These are phyloP conservation scores for Paramecium octaurelia DNA, from an alignment of 73 alveolate genomes.

Conservation along the genomic window DNA sequence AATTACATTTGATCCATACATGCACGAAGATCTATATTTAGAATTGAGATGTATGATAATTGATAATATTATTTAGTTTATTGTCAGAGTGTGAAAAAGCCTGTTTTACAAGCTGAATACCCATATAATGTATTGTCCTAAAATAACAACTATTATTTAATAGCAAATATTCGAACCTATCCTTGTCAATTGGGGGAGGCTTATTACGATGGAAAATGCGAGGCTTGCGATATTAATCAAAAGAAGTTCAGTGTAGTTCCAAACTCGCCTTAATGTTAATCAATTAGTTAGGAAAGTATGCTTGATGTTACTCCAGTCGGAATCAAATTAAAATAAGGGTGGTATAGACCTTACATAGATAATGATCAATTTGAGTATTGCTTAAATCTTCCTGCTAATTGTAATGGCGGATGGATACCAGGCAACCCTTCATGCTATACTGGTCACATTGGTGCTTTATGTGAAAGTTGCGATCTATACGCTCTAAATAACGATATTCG, in stretches of 20 bases:
- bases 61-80: neutral
- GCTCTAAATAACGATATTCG: neutral
- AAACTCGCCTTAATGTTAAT: neutral
- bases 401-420: constrained; percentile 42
- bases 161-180: neutral
- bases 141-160: neutral
- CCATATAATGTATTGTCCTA: neutral
- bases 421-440: constrained; percentile 31
- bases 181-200: constrained; percentile 20
- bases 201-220: neutral
- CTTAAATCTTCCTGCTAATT: neutral
- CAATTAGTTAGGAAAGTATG: neutral
- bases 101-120: neutral
- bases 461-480: constrained; percentile 40
- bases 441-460: constrained; percentile 42
- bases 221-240: neutral
- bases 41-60: neutral
- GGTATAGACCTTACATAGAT: constrained; percentile 24
- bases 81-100: neutral
- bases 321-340: neutral
- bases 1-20: constrained; percentile 24
- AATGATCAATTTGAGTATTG: constrained; percentile 17
- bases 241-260: neutral
- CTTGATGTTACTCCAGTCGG: neutral
- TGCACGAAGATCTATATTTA: neutral